Evolutionary conservation across 2,329 filamentous ascomycete species (phyloP).

Genomic region (Diaporthe sp.): DNA sequence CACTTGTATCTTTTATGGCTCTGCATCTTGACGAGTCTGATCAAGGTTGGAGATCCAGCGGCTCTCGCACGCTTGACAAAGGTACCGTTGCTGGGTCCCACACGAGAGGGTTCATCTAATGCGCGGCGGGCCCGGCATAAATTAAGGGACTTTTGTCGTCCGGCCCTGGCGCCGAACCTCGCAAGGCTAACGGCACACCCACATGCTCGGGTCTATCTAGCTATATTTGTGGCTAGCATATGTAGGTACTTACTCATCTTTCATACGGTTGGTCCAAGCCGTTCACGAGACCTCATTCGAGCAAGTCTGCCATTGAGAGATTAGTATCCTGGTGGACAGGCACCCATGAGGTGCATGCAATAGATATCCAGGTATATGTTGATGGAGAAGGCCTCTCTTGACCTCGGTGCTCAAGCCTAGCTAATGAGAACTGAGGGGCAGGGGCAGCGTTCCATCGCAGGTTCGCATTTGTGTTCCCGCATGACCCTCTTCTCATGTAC

Average conservation of each 20-base stretch:
- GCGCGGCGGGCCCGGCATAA: slow-evolving; percentile 8
- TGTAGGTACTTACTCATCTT: background rate
- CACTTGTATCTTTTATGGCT: background rate
- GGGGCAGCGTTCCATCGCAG: background rate
- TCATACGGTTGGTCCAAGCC: background rate
- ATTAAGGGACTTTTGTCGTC: slow-evolving; percentile 26
- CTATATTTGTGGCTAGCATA: background rate
- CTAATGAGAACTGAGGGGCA: background rate
- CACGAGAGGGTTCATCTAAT: slow-evolving; percentile 19
- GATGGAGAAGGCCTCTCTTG: background rate
- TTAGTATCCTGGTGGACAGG: too few relatives aligned
- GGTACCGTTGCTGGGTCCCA: slow-evolving; percentile 7
- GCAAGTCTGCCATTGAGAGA: background rate
- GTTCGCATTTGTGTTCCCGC: background rate
- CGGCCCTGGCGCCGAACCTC: background rate
- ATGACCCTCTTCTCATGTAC: slow-evolving; percentile 22
- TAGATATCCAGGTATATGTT: background rate
- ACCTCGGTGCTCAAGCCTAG: background rate
- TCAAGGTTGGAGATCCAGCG: background rate
- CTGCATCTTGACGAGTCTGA: background rate
- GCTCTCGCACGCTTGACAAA: background rate
- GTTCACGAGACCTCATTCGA: background rate
- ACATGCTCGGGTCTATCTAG: background rate
- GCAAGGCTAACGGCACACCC: slow-evolving; percentile 3
- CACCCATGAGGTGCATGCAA: too few relatives aligned